Conservation (phyloP, 306 rosid species). For the Delonix regia region DNA sequence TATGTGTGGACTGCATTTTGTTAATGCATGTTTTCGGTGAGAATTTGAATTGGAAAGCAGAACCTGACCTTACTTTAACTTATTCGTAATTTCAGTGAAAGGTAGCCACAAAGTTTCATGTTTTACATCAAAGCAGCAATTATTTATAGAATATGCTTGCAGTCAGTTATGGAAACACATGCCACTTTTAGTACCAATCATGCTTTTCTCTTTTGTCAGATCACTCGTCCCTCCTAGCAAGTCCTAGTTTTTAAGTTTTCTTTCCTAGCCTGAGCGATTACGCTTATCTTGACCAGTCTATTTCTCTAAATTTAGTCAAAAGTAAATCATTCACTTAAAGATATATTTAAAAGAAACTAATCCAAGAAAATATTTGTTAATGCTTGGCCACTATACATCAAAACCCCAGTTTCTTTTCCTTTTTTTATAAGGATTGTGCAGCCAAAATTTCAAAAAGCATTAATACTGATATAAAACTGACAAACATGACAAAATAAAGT, state of each 20-base stretch:
- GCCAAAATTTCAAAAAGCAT: no score
- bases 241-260: slow-evolving; percentile 32
- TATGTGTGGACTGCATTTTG: slow-evolving; percentile 50
- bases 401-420: no score
- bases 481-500: no score
- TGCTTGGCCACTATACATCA: no score
- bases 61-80: slow-evolving; percentile 54
- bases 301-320: neutral
- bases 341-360: no score
- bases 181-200: slow-evolving; percentile 45
- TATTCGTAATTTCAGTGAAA: slow-evolving; percentile 43
- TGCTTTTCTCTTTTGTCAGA: slow-evolving; percentile 34
- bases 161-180: slow-evolving; percentile 35
- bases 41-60: slow-evolving; percentile 34
- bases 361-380: no score
- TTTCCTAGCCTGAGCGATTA: neutral
- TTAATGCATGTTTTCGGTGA: slow-evolving; percentile 31
- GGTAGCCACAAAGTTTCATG: slow-evolving; percentile 29
- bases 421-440: no score
- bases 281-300: slow-evolving; percentile 4
- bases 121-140: slow-evolving; percentile 42
- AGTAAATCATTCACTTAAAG: no score
- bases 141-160: slow-evolving; percentile 40
- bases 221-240: slow-evolving; percentile 11
- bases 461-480: no score